Percentiles rank a stretch among this genome's conserved stretches.
phyloP scores from a whole-genome alignment of 768 basidiomycete genomes.

The Punctularia strigosozonata region DNA sequence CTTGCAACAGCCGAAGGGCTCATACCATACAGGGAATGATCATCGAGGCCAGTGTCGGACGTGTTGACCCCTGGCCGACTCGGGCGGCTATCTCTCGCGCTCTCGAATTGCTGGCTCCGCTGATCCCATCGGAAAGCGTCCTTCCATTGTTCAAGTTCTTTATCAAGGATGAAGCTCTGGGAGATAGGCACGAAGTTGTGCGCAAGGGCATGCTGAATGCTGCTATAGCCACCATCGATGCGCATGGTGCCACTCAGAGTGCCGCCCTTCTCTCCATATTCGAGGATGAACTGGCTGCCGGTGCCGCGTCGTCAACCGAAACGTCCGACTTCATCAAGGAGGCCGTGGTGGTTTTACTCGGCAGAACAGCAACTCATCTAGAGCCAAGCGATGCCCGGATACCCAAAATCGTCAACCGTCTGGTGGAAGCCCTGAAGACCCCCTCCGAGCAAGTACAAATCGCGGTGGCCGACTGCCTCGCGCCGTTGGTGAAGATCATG shows the following conservation, averaged over 20 bases:
- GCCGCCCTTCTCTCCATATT: slow-evolving; percentile 71
- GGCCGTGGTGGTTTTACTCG: slow-evolving; percentile 89
- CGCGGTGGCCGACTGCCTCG: slow-evolving; percentile 91
- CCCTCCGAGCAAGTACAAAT: slow-evolving; percentile 95
- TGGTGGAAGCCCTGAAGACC: slow-evolving; percentile 84
- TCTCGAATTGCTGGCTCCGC: slow-evolving; percentile 56
- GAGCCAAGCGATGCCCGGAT: slow-evolving; percentile 67
- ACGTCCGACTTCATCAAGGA: slow-evolving; percentile 85
- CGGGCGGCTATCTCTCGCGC: slow-evolving; percentile 63
- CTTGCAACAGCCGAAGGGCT: not conserved
- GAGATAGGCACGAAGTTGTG: slow-evolving; percentile 74
- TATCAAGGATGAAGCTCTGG: slow-evolving; percentile 76
- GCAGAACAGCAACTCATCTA: slow-evolving; percentile 83
- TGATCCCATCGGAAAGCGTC: slow-evolving; percentile 50
- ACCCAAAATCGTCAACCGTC: slow-evolving; percentile 68
- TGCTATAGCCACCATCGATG: slow-evolving; percentile 70
- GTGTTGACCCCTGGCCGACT: slow-evolving; percentile 79
- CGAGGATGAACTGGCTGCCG: slow-evolving; percentile 56
- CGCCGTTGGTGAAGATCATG: slow-evolving; percentile 72
- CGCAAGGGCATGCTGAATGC: slow-evolving; percentile 83
- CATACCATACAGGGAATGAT: slow-evolving; percentile 69
- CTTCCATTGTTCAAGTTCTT: slow-evolving; percentile 74
- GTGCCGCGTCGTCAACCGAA: slow-evolving; percentile 44
- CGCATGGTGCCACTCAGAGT: slow-evolving; percentile 63
- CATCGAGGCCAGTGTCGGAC: slow-evolving; percentile 74